Base-by-base conservation (phyloP, 2,329 filamentous ascomycete species). In the Fusarium sulawesiense region DNA sequence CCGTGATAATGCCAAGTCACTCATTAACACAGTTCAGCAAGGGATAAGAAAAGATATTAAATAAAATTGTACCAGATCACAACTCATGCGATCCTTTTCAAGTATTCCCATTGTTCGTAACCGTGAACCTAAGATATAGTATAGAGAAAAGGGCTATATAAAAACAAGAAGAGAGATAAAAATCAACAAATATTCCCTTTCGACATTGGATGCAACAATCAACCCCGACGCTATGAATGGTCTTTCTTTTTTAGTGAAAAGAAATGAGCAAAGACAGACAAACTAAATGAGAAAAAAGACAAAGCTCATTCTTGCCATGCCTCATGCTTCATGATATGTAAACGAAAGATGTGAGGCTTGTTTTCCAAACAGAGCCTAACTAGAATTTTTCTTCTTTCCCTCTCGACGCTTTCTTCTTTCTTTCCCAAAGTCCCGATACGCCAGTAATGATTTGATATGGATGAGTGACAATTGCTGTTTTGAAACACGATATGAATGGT, bases 141-240 rank as follows among this genome's bases (percentile, higher is more conserved):
- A 37, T 37, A 37, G 34, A 37, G 54, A 63, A 70, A 62, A 57
- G 37, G 66, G 55, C 34, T 65, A 62, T 60, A 64, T 62, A 29
- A 67, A n/a, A 59, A 65, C 48, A 51, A 34, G 44, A 59, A 48
- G 50, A 56, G 21, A 37, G 40, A 62, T 40, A 47, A 47, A 72
- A 47, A 72, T 46, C 56, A 64, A 44, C 27, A 48, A 58, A 53
- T 29, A 27, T 53, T 18, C 70, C 60, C 11, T 46, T 53, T 54
- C 47, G 44, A 69, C 50, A 34, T 30, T 63, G 60, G 48, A 74
- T 67, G 70, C 67, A 64, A 64, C 53, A 64, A 64, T 60, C 56
- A 68, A 73, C 65, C 72, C 72, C 60, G 42, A 68, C 72, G 72
- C 72, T 74, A 74, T 74, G 72, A 74, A 72, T 72, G 58, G 51